Conservation (phyloP, 179 eudicot species). For the Monotropa hypopitys region DNA sequence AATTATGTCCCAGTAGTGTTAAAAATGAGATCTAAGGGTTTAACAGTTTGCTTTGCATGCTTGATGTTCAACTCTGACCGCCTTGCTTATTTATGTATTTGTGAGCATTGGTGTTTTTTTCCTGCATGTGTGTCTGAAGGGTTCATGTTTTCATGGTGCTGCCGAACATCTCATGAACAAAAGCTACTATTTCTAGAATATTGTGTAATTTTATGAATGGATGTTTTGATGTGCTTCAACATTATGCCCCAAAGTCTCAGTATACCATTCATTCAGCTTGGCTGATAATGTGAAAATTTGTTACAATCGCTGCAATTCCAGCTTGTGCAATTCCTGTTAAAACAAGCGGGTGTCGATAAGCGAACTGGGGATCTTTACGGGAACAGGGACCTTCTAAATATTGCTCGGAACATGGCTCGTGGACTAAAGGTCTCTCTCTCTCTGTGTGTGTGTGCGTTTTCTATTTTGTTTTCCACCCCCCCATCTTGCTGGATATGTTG, state of each 20-base stretch:
- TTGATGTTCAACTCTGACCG: background rate
- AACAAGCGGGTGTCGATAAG: constrained; percentile 89
- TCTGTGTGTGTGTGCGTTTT: background rate
- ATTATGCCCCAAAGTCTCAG: background rate
- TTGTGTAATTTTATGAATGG: background rate
- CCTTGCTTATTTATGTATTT: background rate
- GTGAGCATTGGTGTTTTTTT: background rate
- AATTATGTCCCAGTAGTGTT: too few species aligned
- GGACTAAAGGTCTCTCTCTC: constrained; percentile 58
- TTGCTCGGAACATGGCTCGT: constrained; percentile 91
- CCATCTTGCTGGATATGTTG: background rate
- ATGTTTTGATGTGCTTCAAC: background rate
- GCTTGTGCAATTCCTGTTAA: constrained; percentile 84
- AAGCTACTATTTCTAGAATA: background rate
- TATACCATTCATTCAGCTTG: background rate
- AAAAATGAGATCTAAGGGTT: too few species aligned
- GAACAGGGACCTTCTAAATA: constrained; percentile 66
- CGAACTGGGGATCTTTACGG: constrained; percentile 85
- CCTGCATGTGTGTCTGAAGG: background rate
- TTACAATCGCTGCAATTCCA: constrained; percentile 20
- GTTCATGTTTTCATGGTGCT: background rate
- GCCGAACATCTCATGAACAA: background rate
- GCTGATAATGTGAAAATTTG: background rate
- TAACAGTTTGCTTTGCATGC: background rate
- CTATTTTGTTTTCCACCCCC: background rate